A percentile compares a stretch with the other conserved stretches of the same genome.
Evolutionary conservation across 2,329 filamentous ascomycete genomes (phyloP).

Genomic region (Fusarium anguioides): DNA sequence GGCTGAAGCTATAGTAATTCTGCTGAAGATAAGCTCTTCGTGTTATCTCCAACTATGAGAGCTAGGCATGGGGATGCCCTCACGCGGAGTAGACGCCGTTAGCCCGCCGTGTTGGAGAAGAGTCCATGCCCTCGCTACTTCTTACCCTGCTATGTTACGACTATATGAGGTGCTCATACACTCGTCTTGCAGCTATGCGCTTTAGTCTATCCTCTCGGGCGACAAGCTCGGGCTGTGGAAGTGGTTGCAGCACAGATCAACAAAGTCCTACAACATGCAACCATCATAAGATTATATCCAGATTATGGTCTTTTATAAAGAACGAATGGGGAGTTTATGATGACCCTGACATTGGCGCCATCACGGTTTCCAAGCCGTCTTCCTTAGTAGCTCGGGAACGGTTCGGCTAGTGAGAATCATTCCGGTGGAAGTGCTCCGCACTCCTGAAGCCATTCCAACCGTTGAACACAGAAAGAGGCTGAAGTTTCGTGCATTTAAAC

Average conservation of each 20-base stretch:
- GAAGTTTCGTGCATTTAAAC: constrained; percentile 65
- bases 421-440: constrained; percentile 68
- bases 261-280: constrained; percentile 54
- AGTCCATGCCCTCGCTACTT: constrained; percentile 45
- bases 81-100: constrained; percentile 35
- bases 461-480: constrained; percentile 57
- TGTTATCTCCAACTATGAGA: constrained; percentile 50
- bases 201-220: constrained; percentile 67
- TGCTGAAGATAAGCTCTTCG: constrained; percentile 22
- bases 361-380: constrained; percentile 59
- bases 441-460: constrained; percentile 64
- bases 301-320: neutral
- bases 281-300: constrained; percentile 32
- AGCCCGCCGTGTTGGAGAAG: constrained; percentile 32
- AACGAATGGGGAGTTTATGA: neutral
- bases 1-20: neutral
- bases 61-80: constrained; percentile 57
- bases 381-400: constrained; percentile 58
- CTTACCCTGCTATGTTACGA: constrained; percentile 44
- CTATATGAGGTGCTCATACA: constrained; percentile 55
- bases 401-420: constrained; percentile 63
- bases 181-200: constrained; percentile 30
- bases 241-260: constrained; percentile 58
- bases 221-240: constrained; percentile 62
- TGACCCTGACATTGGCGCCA: too few species aligned